Evolutionary conservation across 768 basidiomycete genomes (phyloP), one percentile per base, ranked within the genome.

Genomic region (Boletus fagicola): DNA sequence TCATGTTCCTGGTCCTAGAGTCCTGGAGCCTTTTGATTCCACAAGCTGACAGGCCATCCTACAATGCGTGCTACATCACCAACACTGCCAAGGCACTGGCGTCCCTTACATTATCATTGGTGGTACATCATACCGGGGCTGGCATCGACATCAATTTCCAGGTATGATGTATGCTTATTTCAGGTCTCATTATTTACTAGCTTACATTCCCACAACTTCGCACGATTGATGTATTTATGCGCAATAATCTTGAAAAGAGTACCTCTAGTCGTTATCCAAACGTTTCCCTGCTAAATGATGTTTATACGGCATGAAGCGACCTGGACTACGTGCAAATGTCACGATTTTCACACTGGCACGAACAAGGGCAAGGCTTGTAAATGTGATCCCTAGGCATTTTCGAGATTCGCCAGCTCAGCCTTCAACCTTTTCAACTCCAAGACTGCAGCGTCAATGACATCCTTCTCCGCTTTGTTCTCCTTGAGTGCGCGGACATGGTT

Each of bases 401-500:
- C 57, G 35, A 69, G 40, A 18, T 36, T 24, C 26, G 49, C 62
- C 55, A 90, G 66, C 62, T 87, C 83, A 15, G 68, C 68, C 73
- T 92, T 91, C 70, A 92, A 66, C 65, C 67, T 75, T 72, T 88
- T 88, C 70, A 92, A 72, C 54, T 78, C 76, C 42, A 81, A 79
- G 11, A 92, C 85, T 1, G 85, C 87, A 35, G 45, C 39, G 33
- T 72, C 70, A 9, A 73, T 59, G 12, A 48, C 56, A 49, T 74
- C 81, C 50, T 89, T 88, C n/a, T 80, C 70, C 11, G 59, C 58
- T 40, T 80, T 72, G 12, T 30, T 67, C 52, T 64, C 68, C 72
- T 92, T 96, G 66, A 98, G 69, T 51, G 77, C 71, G 36, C 91
- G 81, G 16, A 98, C 90, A 18, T 79, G 65, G 47, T 84, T 80